phyloP scores from a whole-genome alignment of 495 filamentous ascomycete species.

The Neurospora sp. region DNA sequence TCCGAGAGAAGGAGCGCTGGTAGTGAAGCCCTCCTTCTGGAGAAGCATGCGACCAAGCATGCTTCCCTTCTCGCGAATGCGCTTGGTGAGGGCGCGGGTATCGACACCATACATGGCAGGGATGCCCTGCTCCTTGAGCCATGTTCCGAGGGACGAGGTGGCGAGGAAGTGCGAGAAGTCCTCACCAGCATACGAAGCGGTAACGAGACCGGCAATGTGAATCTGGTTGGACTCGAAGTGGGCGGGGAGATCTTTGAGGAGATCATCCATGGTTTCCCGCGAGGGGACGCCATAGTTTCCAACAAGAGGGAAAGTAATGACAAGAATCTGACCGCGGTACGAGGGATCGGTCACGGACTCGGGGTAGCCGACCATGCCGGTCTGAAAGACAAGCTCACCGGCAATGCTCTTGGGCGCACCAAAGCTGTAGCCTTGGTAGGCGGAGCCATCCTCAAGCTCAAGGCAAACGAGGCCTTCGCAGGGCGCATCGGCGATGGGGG shows the following conservation, averaged over 20 bases:
- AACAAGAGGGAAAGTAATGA: constrained; percentile 98
- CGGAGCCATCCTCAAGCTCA: constrained; percentile 80
- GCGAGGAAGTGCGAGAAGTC: constrained; percentile 92
- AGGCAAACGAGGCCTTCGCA: constrained; percentile 59
- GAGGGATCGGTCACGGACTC: constrained; percentile 98
- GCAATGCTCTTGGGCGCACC: constrained; percentile 84
- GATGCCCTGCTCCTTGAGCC: constrained; percentile 90
- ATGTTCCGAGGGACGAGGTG: constrained; percentile 75
- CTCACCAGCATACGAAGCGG: constrained; percentile 84
- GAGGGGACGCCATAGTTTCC: constrained; percentile 97
- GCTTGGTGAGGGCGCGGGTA: constrained; percentile 87
- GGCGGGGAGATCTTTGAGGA: constrained; percentile 73
- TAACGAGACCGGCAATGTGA: constrained; percentile 82
- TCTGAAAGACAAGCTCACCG: constrained; percentile 98
- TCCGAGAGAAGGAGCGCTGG: constrained; percentile 16
- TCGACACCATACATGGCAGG: constrained; percentile 97
- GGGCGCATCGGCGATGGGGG: constrained; percentile 33
- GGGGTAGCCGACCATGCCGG: constrained; percentile 97
- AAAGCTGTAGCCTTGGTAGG: constrained; percentile 90
- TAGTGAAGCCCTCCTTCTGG: constrained; percentile 44
- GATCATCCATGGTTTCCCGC: constrained; percentile 65
- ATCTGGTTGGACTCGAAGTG: constrained; percentile 88
- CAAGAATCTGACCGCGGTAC: constrained; percentile 95
- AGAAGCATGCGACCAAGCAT: constrained; percentile 89
- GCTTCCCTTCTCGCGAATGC: constrained; percentile 84